A percentile compares a stretch with the other conserved stretches of the same genome.
Evolutionary conservation across 768 basidiomycete species (phyloP).

Genomic region (Trametes elegans): DNA sequence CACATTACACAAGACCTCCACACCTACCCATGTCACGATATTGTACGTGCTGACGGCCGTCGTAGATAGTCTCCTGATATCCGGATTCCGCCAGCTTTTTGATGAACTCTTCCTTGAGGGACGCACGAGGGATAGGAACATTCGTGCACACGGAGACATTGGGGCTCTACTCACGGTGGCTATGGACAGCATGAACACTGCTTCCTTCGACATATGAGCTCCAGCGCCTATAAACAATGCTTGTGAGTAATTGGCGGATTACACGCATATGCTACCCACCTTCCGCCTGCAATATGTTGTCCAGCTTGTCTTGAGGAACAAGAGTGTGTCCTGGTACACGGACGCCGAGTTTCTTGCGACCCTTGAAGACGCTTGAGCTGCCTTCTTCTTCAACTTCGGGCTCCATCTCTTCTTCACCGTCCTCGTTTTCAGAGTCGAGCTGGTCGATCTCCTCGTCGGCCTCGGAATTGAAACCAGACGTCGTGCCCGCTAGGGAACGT

Average conservation of each 20-base stretch:
- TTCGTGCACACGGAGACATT: constrained; percentile 1
- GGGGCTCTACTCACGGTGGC: constrained; percentile 56
- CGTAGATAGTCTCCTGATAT: constrained; percentile 58
- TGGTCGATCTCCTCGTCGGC: constrained; percentile 61
- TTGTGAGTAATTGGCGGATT: background rate
- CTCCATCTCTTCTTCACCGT: constrained; percentile 27
- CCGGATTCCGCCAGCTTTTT: constrained; percentile 71
- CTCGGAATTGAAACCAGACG: constrained; percentile 25
- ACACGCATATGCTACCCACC: constrained; percentile 40
- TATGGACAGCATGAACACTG: constrained; percentile 67
- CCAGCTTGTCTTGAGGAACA: constrained; percentile 63
- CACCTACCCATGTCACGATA: constrained; percentile 76
- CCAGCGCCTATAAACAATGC: constrained; percentile 44
- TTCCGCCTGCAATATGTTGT: constrained; percentile 78
- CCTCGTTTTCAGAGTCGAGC: constrained; percentile 56
- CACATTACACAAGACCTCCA: background rate
- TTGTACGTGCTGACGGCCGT: constrained; percentile 55
- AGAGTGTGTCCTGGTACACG: constrained; percentile 66
- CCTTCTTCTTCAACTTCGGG: constrained; percentile 12
- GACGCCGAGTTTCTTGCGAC: constrained; percentile 32
- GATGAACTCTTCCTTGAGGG: constrained; percentile 77
- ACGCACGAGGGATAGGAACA: background rate
- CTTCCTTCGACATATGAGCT: constrained; percentile 70
- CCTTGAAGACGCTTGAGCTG: constrained; percentile 20
- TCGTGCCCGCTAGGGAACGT: constrained; percentile 13